These are phyloP conservation scores for Nadsonia fulvescens DNA, from an alignment of 805 yeast species.

Conservation along the genomic window DNA sequence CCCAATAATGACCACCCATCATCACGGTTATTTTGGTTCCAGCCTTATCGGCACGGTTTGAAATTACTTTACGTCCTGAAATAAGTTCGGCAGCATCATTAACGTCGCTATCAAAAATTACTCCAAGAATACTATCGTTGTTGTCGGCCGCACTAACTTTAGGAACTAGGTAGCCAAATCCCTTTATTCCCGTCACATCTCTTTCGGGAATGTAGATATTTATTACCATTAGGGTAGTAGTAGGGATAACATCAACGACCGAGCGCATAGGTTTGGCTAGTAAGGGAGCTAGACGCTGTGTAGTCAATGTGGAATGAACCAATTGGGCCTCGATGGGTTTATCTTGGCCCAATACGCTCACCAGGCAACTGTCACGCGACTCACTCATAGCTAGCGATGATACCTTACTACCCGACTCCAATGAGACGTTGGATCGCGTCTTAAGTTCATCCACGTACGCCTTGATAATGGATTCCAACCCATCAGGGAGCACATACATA, in stretches of 20 bases:
- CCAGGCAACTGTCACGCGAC: too few species aligned
- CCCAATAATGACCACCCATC: slow-evolving; percentile 69
- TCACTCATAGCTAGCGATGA: background rate
- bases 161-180: slow-evolving; percentile 87
- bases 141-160: slow-evolving; percentile 25
- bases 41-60: slow-evolving; percentile 10
- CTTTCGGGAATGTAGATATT: slow-evolving; percentile 42
- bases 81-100: slow-evolving; percentile 34
- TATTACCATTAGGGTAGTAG: too few species aligned
- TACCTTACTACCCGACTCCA: slow-evolving; percentile 2
- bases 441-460: slow-evolving; percentile 2
- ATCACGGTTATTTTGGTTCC: slow-evolving; percentile 69
- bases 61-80: slow-evolving; percentile 6
- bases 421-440: too few species aligned
- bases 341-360: too few species aligned
- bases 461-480: slow-evolving; percentile 2
- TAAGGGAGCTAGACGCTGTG: slow-evolving; percentile 5
- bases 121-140: slow-evolving; percentile 52
- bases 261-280: slow-evolving; percentile 5
- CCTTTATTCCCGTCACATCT: slow-evolving; percentile 27
- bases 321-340: slow-evolving; percentile 1
- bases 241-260: slow-evolving; percentile 28
- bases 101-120: slow-evolving; percentile 77
- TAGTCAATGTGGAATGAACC: slow-evolving; percentile 3
- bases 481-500: slow-evolving; percentile 5